Base-by-base conservation (phyloP, 1,284 basidiomycete genomes). In the Irpex sp. region DNA sequence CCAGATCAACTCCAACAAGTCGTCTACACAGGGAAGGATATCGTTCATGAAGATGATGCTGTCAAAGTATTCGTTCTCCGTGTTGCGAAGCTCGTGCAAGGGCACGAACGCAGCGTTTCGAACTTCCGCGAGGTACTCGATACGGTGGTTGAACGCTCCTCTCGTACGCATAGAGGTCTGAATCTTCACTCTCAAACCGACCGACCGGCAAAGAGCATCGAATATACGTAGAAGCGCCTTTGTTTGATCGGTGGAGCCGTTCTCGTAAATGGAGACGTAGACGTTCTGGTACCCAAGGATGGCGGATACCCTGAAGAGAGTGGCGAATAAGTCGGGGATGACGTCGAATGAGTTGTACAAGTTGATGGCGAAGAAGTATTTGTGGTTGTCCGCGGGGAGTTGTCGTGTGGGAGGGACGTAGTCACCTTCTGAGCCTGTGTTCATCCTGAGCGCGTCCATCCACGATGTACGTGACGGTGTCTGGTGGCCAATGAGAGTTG, bases 31-130 rank as follows among this genome's bases (percentile, higher is more conserved):
- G 13, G 96, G 96, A 38, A 98, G 81, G 74, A 98, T 91, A 77
- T 98, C 96, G 83, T 97, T 98, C 96, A 98, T 97, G 83, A 98
- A 98, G 64, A 98, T 82, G 78, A 98, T 93, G 48, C 91, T 87
- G 79, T 98, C 96, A 68, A 97, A 98, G 66, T 93, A 88, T 76
- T 97, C 95, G 73, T 89, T 90, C 72, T 95, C 89, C 44, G 89
- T 81, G 73, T 97, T 95, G 57, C 96, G 84, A 52, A 97, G 83
- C 74, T 98, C 96, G 77, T 96, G 92, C 26, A 98, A 79, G 1
- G 96, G 96, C 2, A 92, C 93, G 76, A 98, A 92, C 34, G 96
- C 96, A 38, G 93, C 89, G 74, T 98, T 98, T 67, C 96, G 91
- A 37, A 98, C 96, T 75, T 98, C 96, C 34, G 96, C 96, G 61